Percentiles rank a stretch among this genome's conserved stretches.
Evolutionary conservation across 2,329 filamentous ascomycete species (phyloP).

Genomic region (Colletotrichum agaves): DNA sequence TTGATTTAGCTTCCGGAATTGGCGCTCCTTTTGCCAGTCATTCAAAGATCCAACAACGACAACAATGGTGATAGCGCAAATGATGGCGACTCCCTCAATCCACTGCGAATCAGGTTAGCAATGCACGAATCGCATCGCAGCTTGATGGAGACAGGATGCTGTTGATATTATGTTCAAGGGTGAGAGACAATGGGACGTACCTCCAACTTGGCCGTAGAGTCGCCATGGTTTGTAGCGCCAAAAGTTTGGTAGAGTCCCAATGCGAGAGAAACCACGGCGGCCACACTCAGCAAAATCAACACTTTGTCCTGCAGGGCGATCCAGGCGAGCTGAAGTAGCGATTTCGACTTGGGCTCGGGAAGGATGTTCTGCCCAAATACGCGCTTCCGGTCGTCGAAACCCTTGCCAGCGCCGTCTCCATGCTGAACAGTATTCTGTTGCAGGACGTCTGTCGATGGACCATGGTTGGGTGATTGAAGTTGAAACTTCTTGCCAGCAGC

Average conservation of each 20-base stretch:
- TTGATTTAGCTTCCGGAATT: constrained; percentile 83
- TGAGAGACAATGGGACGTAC: no score
- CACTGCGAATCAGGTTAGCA: constrained; percentile 52
- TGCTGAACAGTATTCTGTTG: constrained; percentile 29
- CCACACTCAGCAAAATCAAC: constrained; percentile 75
- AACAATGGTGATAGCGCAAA: constrained; percentile 81
- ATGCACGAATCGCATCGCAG: no score
- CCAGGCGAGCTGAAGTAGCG: constrained; percentile 77
- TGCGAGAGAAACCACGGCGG: constrained; percentile 77
- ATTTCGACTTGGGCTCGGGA: constrained; percentile 75
- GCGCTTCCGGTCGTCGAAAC: constrained; percentile 62
- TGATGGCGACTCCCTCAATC: constrained; percentile 85
- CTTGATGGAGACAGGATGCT: no score
- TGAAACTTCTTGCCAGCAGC: constrained; percentile 49
- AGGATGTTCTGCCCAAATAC: constrained; percentile 72
- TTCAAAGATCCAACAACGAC: constrained; percentile 81
- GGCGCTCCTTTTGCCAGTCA: constrained; percentile 84
- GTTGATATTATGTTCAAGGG: no score
- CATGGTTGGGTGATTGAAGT: constrained; percentile 42
- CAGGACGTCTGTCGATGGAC: constrained; percentile 38
- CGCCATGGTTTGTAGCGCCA: constrained; percentile 59
- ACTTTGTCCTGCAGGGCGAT: constrained; percentile 87
- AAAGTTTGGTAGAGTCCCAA: constrained; percentile 80
- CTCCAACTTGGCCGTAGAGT: constrained; percentile 69
- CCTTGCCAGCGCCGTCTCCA: constrained; percentile 23